Conservation (phyloP, 2,329 filamentous ascomycete genomes). For the Penicillium palitans region DNA sequence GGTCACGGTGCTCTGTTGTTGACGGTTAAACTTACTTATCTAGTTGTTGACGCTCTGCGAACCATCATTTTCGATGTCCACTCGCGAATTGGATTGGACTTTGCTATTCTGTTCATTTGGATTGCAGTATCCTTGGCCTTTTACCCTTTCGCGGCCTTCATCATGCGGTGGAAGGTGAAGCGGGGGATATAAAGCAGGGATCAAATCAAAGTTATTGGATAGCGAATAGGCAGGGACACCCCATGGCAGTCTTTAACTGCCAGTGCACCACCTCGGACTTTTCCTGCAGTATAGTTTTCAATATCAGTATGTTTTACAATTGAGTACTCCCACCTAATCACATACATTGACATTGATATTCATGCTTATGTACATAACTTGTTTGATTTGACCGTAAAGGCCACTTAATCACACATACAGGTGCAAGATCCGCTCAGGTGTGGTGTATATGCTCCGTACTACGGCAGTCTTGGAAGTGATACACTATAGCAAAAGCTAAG, state of each 20-base stretch:
- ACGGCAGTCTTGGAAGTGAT: neutral
- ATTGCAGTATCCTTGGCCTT: constrained; percentile 29
- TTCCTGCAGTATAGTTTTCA: neutral
- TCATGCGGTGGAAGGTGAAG: constrained; percentile 38
- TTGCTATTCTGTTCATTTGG: constrained; percentile 63
- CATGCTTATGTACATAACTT: neutral
- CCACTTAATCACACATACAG: neutral
- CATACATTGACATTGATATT: neutral
- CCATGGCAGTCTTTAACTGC: neutral
- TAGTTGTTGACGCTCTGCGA: constrained; percentile 59
- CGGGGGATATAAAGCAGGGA: constrained; percentile 15
- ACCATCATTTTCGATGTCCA: constrained; percentile 63
- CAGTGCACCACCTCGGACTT: neutral
- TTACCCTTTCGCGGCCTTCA: constrained; percentile 31
- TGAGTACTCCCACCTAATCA: neutral
- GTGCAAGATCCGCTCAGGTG: neutral
- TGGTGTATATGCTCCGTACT: neutral
- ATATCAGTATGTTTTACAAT: neutral
- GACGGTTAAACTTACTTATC: neutral
- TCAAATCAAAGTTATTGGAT: too few relatives aligned
- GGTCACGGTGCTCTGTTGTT: neutral
- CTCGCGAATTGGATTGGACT: constrained; percentile 59
- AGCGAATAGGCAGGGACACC: neutral
- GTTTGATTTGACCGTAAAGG: neutral
- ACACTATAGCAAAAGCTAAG: neutral